Conservation (phyloP, 768 basidiomycete species). For the Kwoniella heveanensis region DNA sequence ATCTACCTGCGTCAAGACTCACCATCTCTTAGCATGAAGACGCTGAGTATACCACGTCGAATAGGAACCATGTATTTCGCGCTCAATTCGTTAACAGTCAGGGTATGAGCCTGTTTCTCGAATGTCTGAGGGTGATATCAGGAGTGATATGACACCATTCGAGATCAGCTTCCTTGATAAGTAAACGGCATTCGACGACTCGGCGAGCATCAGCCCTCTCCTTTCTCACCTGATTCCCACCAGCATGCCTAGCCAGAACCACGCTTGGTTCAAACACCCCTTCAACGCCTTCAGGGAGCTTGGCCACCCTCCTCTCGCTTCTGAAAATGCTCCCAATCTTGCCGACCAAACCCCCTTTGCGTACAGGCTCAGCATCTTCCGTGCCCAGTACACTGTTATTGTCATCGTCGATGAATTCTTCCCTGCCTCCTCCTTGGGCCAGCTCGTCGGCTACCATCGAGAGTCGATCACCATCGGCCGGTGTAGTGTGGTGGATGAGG, state of each 20-base stretch:
- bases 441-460: slow-evolving; percentile 29
- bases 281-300: slow-evolving; percentile 53
- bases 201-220: too few relatives aligned
- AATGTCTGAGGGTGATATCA: slow-evolving; percentile 25
- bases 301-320: slow-evolving; percentile 20
- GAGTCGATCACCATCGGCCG: slow-evolving; percentile 26
- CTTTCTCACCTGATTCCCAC: slow-evolving; percentile 15
- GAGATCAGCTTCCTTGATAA: too few relatives aligned
- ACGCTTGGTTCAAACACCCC: slow-evolving; percentile 53
- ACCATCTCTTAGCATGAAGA: slow-evolving; percentile 55
- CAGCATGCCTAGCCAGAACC: slow-evolving; percentile 20
- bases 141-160: too few relatives aligned
- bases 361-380: neutral
- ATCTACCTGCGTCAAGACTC: slow-evolving; percentile 12
- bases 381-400: slow-evolving; percentile 4
- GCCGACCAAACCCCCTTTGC: neutral
- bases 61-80: slow-evolving; percentile 56
- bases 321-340: slow-evolving; percentile 5
- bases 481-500: slow-evolving; percentile 51
- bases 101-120: slow-evolving; percentile 46
- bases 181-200: too few relatives aligned
- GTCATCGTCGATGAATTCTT: slow-evolving; percentile 1
- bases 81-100: slow-evolving; percentile 51
- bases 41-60: slow-evolving; percentile 46
- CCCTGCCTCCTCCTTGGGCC: slow-evolving; percentile 5